Evolutionary conservation across 2,329 filamentous ascomycete genomes (phyloP).

Genomic region (Chrysoporthe cubensis): DNA sequence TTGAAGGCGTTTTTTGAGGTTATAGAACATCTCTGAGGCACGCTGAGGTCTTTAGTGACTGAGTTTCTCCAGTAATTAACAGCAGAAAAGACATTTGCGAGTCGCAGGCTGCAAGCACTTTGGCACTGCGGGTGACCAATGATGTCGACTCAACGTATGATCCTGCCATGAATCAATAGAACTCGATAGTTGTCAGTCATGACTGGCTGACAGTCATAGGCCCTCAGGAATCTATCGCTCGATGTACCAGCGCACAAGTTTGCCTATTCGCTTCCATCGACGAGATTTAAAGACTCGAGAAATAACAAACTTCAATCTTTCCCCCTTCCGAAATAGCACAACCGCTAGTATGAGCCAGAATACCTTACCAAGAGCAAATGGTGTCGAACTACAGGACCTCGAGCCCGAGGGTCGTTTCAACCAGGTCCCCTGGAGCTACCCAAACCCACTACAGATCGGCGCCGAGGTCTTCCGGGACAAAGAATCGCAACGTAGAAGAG

Average conservation of each 20-base stretch:
- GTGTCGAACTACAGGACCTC: slow-evolving; percentile 5
- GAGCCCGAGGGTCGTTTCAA: background rate
- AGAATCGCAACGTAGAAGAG: background rate
- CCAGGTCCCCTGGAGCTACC: background rate
- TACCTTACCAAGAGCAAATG: background rate
- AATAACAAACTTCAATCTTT: background rate
- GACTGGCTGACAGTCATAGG: background rate
- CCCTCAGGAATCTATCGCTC: background rate
- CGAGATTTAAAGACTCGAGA: background rate
- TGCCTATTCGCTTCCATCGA: background rate
- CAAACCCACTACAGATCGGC: background rate
- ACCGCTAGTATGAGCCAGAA: background rate
- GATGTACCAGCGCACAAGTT: background rate
- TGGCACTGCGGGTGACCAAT: background rate
- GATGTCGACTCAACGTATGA: background rate
- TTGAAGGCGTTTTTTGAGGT: background rate
- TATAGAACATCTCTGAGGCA: background rate
- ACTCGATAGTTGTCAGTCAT: background rate
- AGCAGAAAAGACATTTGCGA: background rate
- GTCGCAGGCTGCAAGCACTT: background rate
- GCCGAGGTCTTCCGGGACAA: slow-evolving; percentile 9
- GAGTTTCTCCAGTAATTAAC: background rate
- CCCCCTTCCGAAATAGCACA: background rate
- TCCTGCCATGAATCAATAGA: background rate
- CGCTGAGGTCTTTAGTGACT: background rate